Percentiles rank a stretch among this genome's conserved stretches.
phyloP scores from a whole-genome alignment of 106 monocot species.

The Posidonia australis region DNA sequence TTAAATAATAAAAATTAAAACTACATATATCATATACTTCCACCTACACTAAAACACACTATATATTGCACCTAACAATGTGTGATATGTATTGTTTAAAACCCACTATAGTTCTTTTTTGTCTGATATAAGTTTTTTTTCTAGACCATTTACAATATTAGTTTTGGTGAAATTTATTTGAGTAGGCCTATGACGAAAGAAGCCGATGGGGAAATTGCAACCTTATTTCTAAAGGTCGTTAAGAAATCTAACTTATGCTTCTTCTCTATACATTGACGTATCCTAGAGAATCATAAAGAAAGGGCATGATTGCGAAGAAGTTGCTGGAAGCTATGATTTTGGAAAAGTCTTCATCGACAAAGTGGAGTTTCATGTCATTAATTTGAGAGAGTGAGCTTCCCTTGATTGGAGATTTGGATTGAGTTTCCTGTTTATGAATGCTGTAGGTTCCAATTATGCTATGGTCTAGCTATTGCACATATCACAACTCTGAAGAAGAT shows the following conservation, averaged over 20 bases:
- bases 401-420: neutral
- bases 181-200: slow-evolving; percentile 98
- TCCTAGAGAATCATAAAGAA: slow-evolving; percentile 82
- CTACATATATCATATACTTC: too few species aligned
- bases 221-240: slow-evolving; percentile 87
- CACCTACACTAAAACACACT: too few species aligned
- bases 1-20: too few species aligned
- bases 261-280: slow-evolving; percentile 88
- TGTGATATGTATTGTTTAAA: too few species aligned
- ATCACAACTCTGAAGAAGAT: slow-evolving; percentile 89
- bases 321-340: slow-evolving; percentile 81
- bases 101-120: too few species aligned
- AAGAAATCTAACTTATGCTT: slow-evolving; percentile 86
- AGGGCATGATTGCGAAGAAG: slow-evolving; percentile 90
- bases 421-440: neutral
- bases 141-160: slow-evolving; percentile 94
- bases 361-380: slow-evolving; percentile 21
- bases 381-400: neutral
- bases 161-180: slow-evolving; percentile 90
- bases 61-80: too few species aligned
- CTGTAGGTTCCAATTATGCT: slow-evolving; percentile 89
- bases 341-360: slow-evolving; percentile 95
- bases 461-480: slow-evolving; percentile 90
- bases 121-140: slow-evolving; percentile 8
- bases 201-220: slow-evolving; percentile 89